These are phyloP conservation scores for Fusarium udum DNA, from an alignment of 2,329 filamentous ascomycete species.

Conservation along the genomic window DNA sequence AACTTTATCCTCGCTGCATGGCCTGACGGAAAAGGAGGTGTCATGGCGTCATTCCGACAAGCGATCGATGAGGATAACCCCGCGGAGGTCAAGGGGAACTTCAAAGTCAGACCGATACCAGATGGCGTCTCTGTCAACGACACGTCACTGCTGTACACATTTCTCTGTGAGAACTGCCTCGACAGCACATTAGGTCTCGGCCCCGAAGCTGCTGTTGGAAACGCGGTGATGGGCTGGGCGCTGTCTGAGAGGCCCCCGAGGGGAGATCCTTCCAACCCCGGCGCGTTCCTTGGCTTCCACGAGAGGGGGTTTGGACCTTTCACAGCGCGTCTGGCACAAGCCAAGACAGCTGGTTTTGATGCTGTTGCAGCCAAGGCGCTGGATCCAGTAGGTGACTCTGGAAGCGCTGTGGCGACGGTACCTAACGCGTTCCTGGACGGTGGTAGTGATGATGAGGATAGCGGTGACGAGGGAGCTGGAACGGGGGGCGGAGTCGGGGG, in stretches of 20 bases:
- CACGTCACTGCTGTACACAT: background rate
- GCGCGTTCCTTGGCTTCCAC: background rate
- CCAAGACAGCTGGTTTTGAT: background rate
- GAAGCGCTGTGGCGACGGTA: background rate
- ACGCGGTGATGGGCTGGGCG: slow-evolving; percentile 14
- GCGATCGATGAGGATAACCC: slow-evolving; percentile 15
- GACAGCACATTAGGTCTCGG: background rate
- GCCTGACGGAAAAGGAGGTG: slow-evolving; percentile 10
- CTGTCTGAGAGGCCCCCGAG: background rate
- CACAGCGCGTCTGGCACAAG: background rate
- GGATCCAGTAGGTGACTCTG: background rate
- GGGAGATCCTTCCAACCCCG: background rate
- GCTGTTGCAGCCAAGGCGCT: slow-evolving; percentile 1
- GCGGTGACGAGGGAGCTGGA: background rate
- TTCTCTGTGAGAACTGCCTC: slow-evolving; percentile 8
- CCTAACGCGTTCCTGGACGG: background rate
- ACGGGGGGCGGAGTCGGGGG: background rate
- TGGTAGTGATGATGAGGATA: background rate
- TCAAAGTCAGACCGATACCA: slow-evolving; percentile 3
- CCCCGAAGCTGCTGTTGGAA: background rate
- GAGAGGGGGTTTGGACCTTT: background rate
- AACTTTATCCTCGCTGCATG: slow-evolving; percentile 10
- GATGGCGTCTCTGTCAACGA: slow-evolving; percentile 5
- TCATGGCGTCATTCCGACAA: slow-evolving; percentile 12
- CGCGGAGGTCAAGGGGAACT: background rate